Evolutionary conservation across 306 rosid species (phyloP).

Genomic region (Gillenia trifoliata): DNA sequence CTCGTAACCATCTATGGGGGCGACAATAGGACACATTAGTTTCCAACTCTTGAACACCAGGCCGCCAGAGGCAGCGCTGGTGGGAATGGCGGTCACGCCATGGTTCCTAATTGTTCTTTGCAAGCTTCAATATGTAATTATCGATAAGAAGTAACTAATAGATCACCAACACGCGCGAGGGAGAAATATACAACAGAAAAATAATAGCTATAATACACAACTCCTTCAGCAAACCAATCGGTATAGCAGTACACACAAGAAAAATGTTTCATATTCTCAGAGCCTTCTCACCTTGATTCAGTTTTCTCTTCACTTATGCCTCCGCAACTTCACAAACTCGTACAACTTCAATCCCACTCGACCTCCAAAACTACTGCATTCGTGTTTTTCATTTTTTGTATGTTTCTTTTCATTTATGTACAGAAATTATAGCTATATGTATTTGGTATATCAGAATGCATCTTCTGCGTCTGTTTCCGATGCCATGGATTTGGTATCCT

Average conservation of each 20-base stretch:
- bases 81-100: not conserved
- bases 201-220: not conserved
- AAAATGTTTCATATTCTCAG: conserved; percentile 12
- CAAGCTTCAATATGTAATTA: not conserved
- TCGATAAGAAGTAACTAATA: not conserved
- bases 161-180: not conserved
- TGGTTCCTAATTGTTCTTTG: not conserved
- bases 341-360: not conserved
- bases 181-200: not conserved
- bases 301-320: conserved; percentile 2
- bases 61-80: too few relatives aligned
- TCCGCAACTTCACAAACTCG: not conserved
- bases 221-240: not conserved
- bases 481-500: conserved; percentile 30
- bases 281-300: not conserved
- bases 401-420: conserved; percentile 23
- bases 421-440: conserved; percentile 16
- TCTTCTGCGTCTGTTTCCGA: conserved; percentile 12
- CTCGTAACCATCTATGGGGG: not conserved
- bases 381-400: not conserved
- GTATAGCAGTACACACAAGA: not conserved
- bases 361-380: not conserved
- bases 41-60: too few relatives aligned
- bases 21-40: too few relatives aligned
- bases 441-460: conserved; percentile 24